These are phyloP conservation scores for Skeletonema tropicum DNA, from an alignment of 108 stramenopile species.

Conservation along the genomic window DNA sequence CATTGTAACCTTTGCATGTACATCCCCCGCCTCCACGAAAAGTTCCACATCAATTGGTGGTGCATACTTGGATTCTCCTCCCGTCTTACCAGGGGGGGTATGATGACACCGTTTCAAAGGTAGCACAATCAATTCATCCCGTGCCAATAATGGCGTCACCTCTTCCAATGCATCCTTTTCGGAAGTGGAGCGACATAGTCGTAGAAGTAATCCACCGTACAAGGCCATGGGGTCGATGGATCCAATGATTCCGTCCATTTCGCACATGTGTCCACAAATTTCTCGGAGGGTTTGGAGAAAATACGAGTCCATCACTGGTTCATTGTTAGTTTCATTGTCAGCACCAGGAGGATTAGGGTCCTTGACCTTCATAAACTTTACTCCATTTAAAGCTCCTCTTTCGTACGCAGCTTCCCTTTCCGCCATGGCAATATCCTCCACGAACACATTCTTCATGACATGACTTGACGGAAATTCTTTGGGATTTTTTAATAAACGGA, in stretches of 20 bases:
- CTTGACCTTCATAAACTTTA: slow-evolving; percentile 45
- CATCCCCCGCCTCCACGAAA: slow-evolving; percentile 58
- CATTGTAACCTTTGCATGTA: slow-evolving; percentile 64
- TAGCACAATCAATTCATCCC: slow-evolving; percentile 35
- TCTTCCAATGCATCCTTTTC: slow-evolving; percentile 46
- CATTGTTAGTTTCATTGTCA: slow-evolving; percentile 9
- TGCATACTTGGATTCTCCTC: slow-evolving; percentile 4
- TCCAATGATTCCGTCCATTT: slow-evolving; percentile 46
- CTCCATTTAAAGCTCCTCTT: slow-evolving; percentile 59
- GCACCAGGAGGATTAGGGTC: background rate
- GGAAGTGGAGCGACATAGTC: slow-evolving; percentile 27
- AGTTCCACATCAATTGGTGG: slow-evolving; percentile 61
- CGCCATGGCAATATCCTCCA: slow-evolving; percentile 57
- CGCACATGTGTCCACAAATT: slow-evolving; percentile 55
- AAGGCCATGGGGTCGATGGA: slow-evolving; percentile 38
- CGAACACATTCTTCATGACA: slow-evolving; percentile 12
- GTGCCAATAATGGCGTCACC: slow-evolving; percentile 15
- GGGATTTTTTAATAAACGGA: slow-evolving; percentile 18
- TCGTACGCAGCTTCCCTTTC: slow-evolving; percentile 62
- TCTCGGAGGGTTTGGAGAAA: slow-evolving; percentile 53
- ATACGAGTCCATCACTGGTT: slow-evolving; percentile 42
- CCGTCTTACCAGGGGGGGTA: background rate
- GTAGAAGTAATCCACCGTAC: slow-evolving; percentile 49
- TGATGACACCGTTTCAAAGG: slow-evolving; percentile 48
- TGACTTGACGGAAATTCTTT: slow-evolving; percentile 31